Evolutionary conservation across 768 basidiomycete species (phyloP), one percentile per base, ranked within the genome.

Genomic region (Rossbeevera mucosa): DNA sequence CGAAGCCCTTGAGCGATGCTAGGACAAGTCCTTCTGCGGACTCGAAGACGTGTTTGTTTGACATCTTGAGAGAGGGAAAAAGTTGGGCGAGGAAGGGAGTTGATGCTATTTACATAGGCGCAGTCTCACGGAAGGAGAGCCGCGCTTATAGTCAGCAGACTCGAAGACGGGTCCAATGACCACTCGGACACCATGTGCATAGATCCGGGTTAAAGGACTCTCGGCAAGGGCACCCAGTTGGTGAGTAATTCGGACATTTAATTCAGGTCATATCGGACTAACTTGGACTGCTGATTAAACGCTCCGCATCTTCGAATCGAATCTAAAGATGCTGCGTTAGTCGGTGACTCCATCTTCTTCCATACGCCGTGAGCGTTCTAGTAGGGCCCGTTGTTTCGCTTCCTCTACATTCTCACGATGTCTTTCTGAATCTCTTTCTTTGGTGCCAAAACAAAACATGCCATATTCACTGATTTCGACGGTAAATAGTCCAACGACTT

Each of bases 391-490:
- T 16, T 68, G 64, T 43, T 68, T 71, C 18, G 60, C 68, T 51
- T 69, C 70, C 9, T 64, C 64, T 20, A 55, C 59, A 51, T 74
- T 28, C 76, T 63, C 30, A 58, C 53, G 2, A 75, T 64, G 0
- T 77, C 76, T 47, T 69, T 72, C 49, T 59, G 59, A 14, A 80
- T 60, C 54, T 80, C 78, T 24, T 66, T 61, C 22, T 78, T 78
- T 59, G 12, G 78, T 80, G 1, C 74, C 74, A 16, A 76, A 65
- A 71, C 78, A 79, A 7, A 88, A 81, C 8, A 81, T 81, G 5
- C 61, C 67, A 51, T 87, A 87, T 67, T 88, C 86, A 20, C 81
- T 76, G 13, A 85, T 56, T 1, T 84, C 86, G n/a, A 89, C 85
- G 2, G 80, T 74, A 60, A 86, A 86, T 5, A 91, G 70, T 0